A percentile compares a stretch with the other conserved stretches of the same genome.
Conservation (phyloP, 2,329 filamentous ascomycete species). For the Venturia pyrina region DNA sequence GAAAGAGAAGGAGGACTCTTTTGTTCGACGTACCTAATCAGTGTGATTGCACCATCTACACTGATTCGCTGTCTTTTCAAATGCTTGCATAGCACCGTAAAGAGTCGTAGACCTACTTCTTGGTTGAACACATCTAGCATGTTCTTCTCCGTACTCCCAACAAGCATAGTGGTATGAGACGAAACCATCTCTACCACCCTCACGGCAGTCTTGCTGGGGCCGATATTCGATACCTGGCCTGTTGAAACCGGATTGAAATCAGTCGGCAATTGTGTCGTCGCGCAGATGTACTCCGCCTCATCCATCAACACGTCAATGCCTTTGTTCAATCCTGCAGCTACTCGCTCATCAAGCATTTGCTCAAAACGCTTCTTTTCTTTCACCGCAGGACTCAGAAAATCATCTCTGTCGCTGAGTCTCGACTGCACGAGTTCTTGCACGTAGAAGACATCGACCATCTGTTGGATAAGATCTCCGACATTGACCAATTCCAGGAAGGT, state of each 20-base stretch:
- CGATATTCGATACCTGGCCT: constrained; percentile 43
- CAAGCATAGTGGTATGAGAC: constrained; percentile 83
- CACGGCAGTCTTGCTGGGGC: constrained; percentile 68
- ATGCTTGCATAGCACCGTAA: constrained; percentile 89
- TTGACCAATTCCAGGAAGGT: constrained; percentile 97
- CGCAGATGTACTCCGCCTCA: constrained; percentile 91
- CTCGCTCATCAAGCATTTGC: constrained; percentile 94
- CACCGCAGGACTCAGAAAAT: constrained; percentile 84
- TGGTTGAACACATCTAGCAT: constrained; percentile 98
- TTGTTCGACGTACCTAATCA: constrained; percentile 53
- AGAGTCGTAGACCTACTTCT: constrained; percentile 88
- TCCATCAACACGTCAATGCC: constrained; percentile 98
- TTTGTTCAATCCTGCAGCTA: constrained; percentile 91
- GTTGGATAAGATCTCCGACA: constrained; percentile 91
- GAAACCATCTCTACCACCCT: constrained; percentile 78
- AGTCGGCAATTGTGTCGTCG: constrained; percentile 72
- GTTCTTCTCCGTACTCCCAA: constrained; percentile 92
- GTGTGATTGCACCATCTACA: constrained; percentile 76
- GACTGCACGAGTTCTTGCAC: constrained; percentile 81
- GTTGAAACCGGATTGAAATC: constrained; percentile 71
- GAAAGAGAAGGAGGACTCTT: neutral
- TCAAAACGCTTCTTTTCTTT: constrained; percentile 98
- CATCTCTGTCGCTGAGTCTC: constrained; percentile 80
- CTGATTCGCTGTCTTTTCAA: constrained; percentile 91
- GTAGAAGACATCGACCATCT: constrained; percentile 99